A percentile compares a stretch with the other conserved stretches of the same genome.
Conservation (phyloP, 495 filamentous ascomycete species). For the Eremomyces bilateralis region DNA sequence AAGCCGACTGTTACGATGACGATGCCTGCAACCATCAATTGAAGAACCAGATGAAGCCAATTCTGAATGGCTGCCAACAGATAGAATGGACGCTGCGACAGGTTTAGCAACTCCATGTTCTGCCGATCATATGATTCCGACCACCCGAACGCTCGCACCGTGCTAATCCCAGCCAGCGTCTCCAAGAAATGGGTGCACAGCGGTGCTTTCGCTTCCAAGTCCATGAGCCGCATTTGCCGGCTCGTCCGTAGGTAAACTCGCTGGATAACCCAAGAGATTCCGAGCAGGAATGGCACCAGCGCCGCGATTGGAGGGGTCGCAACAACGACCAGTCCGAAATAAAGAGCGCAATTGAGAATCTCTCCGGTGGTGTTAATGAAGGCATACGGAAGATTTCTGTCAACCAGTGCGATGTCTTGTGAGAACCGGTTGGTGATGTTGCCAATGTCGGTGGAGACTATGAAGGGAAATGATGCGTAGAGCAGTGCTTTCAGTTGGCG, state of each 20-base stretch:
- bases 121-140: constrained; percentile 7
- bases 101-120: constrained; percentile 13
- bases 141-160: constrained; percentile 29
- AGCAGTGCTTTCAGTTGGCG: constrained; percentile 6
- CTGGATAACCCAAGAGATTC: constrained; percentile 31
- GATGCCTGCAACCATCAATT: constrained; percentile 21
- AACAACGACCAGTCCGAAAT: constrained; percentile 2
- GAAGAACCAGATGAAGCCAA: constrained; percentile 21
- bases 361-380: constrained; percentile 6
- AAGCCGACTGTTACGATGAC: constrained; percentile 8
- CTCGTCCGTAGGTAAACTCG: constrained; percentile 42
- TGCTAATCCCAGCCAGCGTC: constrained; percentile 20
- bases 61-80: constrained; percentile 25
- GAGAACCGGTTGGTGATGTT: constrained; percentile 26
- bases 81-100: constrained; percentile 22
- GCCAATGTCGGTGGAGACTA: constrained; percentile 5
- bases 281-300: constrained; percentile 4
- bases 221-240: constrained; percentile 38
- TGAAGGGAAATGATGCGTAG: constrained; percentile 7
- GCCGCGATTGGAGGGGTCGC: constrained; percentile 6
- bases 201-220: constrained; percentile 38
- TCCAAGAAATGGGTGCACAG: constrained; percentile 39
- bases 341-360: background rate
- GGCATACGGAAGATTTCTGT: constrained; percentile 25
- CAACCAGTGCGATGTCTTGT: constrained; percentile 38